Conservation (phyloP, 2,329 filamentous ascomycete species). For the Fusarium torreyae region DNA sequence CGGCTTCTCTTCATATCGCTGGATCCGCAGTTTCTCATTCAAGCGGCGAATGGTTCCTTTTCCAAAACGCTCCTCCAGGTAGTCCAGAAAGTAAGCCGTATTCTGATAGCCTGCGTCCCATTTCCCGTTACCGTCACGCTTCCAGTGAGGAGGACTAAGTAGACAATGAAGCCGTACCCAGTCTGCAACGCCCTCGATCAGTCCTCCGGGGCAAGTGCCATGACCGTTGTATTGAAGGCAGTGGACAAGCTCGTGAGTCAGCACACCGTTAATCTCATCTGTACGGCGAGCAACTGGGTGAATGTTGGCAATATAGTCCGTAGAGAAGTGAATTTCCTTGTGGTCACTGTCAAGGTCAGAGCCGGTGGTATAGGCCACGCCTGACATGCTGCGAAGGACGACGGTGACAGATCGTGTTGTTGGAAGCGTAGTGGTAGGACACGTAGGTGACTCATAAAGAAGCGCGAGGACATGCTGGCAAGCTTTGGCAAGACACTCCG, state of each 20-base stretch:
- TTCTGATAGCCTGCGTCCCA: slow-evolving; percentile 94
- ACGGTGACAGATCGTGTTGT: slow-evolving; percentile 90
- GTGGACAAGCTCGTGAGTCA: slow-evolving; percentile 95
- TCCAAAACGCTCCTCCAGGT: slow-evolving; percentile 79
- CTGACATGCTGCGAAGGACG: slow-evolving; percentile 82
- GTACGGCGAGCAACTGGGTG: slow-evolving; percentile 58
- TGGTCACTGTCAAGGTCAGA: slow-evolving; percentile 85
- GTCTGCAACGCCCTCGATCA: slow-evolving; percentile 94
- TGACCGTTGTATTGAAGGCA: slow-evolving; percentile 87
- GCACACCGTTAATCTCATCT: slow-evolving; percentile 83
- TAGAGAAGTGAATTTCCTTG: slow-evolving; percentile 93
- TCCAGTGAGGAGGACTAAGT: slow-evolving; percentile 88
- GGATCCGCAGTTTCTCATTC: slow-evolving; percentile 76
- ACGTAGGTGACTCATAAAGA: slow-evolving; percentile 74
- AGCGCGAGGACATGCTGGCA: slow-evolving; percentile 78
- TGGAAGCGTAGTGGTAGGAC: slow-evolving; percentile 61
- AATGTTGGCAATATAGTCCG: slow-evolving; percentile 77
- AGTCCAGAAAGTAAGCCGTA: slow-evolving; percentile 92
- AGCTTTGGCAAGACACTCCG: slow-evolving; percentile 72
- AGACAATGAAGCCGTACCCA: slow-evolving; percentile 86
- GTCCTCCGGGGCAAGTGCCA: slow-evolving; percentile 76
- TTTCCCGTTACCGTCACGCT: slow-evolving; percentile 66
- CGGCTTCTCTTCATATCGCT: slow-evolving; percentile 73
- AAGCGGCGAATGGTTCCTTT: slow-evolving; percentile 72
- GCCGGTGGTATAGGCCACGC: slow-evolving; percentile 91